Evolutionary conservation across 176 grass and related monocot genomes (phyloP).

Genomic region (Lolium multiflorum): DNA sequence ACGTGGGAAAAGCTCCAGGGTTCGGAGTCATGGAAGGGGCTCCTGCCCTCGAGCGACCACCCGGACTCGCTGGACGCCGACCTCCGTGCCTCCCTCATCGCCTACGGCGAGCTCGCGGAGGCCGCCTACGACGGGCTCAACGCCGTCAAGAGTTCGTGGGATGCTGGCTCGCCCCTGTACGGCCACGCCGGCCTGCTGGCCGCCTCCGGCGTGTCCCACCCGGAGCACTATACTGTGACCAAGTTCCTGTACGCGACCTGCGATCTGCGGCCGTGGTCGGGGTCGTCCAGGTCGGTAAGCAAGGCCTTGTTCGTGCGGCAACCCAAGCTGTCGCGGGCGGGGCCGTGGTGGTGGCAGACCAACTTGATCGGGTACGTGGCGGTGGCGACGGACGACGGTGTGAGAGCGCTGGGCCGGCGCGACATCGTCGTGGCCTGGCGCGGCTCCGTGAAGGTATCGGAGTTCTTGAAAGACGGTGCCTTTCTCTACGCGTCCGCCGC

Average conservation of each 20-base stretch:
- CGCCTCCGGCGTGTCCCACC: conserved; percentile 22
- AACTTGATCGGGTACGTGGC: conserved; percentile 96
- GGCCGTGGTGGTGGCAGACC: background rate
- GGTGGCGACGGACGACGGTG: conserved; percentile 76
- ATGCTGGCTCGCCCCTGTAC: conserved; percentile 60
- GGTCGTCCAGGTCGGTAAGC: background rate
- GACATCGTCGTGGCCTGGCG: conserved; percentile 90
- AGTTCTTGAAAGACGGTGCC: conserved; percentile 65
- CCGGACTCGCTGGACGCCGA: conserved; percentile 66
- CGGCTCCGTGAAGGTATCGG: conserved; percentile 52
- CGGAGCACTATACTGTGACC: conserved; percentile 60
- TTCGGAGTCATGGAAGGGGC: conserved; percentile 56
- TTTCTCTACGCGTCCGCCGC: conserved; percentile 41
- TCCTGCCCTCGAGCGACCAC: conserved; percentile 27
- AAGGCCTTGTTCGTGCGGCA: background rate
- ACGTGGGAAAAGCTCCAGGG: too few relatives aligned
- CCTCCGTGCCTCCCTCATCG: conserved; percentile 62
- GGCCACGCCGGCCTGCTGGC: conserved; percentile 45
- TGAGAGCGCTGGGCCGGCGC: conserved; percentile 62
- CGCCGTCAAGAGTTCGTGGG: conserved; percentile 53
- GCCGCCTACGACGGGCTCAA: conserved; percentile 81
- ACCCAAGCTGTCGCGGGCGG: too few relatives aligned
- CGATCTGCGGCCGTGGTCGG: conserved; percentile 15
- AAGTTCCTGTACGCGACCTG: conserved; percentile 77
- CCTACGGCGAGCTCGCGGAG: conserved; percentile 75